Evolutionary conservation across 768 basidiomycete species (phyloP).

Genomic region (Termitomyces sp.): DNA sequence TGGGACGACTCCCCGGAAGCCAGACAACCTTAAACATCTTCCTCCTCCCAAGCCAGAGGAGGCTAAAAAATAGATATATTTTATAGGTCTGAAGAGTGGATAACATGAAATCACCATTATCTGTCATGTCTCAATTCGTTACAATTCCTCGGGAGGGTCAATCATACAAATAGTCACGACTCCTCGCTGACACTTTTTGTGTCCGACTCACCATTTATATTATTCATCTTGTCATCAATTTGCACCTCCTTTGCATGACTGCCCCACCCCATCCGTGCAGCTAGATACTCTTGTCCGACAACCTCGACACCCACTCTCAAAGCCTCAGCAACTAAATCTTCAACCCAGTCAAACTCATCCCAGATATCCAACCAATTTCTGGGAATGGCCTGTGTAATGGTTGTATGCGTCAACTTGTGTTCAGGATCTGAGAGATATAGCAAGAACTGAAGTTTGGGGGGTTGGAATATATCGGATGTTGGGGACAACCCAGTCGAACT

Average conservation of each 20-base stretch:
- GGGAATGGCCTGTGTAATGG: conserved; percentile 81
- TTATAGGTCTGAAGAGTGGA: not conserved
- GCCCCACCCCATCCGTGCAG: conserved; percentile 81
- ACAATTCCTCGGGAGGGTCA: conserved; percentile 4
- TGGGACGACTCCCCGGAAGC: conserved; percentile 45
- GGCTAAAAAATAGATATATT: conserved; percentile 64
- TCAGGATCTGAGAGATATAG: conserved; percentile 73
- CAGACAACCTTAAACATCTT: conserved; percentile 72
- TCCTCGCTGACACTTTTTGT: conserved; percentile 18
- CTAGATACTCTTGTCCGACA: conserved; percentile 89
- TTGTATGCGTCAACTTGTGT: conserved; percentile 73
- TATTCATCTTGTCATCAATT: conserved; percentile 8
- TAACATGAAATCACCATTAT: conserved; percentile 10
- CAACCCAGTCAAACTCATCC: conserved; percentile 95
- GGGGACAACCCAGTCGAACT: conserved; percentile 33
- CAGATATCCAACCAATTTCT: conserved; percentile 84
- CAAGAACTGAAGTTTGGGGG: conserved; percentile 65
- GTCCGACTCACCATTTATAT: conserved; percentile 7
- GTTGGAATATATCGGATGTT: conserved; percentile 30
- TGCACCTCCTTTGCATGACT: conserved; percentile 16
- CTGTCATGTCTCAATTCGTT: conserved; percentile 6
- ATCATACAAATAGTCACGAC: conserved; percentile 31
- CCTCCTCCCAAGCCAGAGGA: conserved; percentile 76
- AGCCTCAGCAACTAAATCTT: conserved; percentile 88
- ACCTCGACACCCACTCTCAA: conserved; percentile 84